Percentiles rank a stretch among this genome's conserved stretches.
Evolutionary conservation across 768 basidiomycete species (phyloP).

Genomic region (Collybia sordida): DNA sequence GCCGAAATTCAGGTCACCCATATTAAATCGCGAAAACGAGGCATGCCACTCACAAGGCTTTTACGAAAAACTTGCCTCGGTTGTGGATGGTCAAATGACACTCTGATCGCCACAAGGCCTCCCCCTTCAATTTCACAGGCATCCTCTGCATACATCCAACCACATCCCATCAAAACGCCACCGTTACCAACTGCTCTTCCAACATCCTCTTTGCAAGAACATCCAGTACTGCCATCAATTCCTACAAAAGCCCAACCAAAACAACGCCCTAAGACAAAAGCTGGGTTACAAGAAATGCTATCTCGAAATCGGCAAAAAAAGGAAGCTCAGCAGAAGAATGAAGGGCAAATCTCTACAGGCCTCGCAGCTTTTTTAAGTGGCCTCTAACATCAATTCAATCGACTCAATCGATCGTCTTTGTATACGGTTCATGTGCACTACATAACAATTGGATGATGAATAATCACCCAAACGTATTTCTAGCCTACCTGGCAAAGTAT

Average conservation of each 20-base stretch:
- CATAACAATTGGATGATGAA: no score
- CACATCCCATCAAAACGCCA: background rate
- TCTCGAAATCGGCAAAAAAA: slow-evolving; percentile 57
- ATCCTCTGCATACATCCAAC: background rate
- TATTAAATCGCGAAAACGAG: slow-evolving; percentile 21
- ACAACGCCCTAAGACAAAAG: slow-evolving; percentile 51
- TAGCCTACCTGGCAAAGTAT: no score
- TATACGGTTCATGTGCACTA: no score
- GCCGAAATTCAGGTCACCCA: slow-evolving; percentile 34
- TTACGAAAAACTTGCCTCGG: slow-evolving; percentile 27
- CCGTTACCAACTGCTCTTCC: slow-evolving; percentile 1
- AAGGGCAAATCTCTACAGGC: slow-evolving; percentile 27
- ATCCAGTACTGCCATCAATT: slow-evolving; percentile 8
- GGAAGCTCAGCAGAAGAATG: slow-evolving; percentile 35
- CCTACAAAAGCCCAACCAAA: slow-evolving; percentile 20
- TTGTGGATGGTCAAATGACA: slow-evolving; percentile 25
- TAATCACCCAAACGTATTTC: no score
- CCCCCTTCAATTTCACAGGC: background rate
- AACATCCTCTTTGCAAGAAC: slow-evolving; percentile 6
- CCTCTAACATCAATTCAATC: slow-evolving; percentile 21
- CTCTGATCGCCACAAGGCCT: slow-evolving; percentile 14
- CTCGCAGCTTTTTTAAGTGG: slow-evolving; percentile 56
- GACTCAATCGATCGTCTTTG: no score
- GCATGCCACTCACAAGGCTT: slow-evolving; percentile 11
- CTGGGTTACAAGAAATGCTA: slow-evolving; percentile 62